Evolutionary conservation across 1,284 basidiomycete genomes (phyloP), one percentile per base, ranked within the genome.

Genomic region (Cryptococcus sp.): DNA sequence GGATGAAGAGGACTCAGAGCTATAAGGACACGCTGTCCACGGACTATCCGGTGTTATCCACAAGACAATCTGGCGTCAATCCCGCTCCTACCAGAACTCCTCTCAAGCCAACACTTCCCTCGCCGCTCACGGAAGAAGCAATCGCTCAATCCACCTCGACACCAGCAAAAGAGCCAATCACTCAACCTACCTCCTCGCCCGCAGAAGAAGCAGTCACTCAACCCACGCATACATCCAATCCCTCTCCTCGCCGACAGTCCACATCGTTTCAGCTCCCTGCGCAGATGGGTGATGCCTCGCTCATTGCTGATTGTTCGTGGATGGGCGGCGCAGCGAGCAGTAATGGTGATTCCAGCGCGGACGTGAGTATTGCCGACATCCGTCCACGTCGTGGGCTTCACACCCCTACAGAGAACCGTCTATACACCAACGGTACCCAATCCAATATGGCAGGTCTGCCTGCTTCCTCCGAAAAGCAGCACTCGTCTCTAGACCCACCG

Each of bases 41-140:
- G 42, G 42, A 22, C 16, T 67, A 67, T 50, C 65, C 65, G 15
- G 54, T 62, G 3, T 49, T 67, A 16, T 62, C 65, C 11, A 67
- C 65, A n/a, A 22, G 65, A 38, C 65, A 67, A 48, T 49, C 50
- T 15, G 59, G 50, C 17, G 40, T 57, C 35, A 61, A 61, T 27
- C 49, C 48, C 1, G 44, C 45, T 23, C 10, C 46, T 6, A n/a
- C 49, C 17, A 47, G 48, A 27, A 52, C 47, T 23, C 48, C 57
- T 17, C 47, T 25, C 42, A 23, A 48, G 42, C 50, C 16, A 19
- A 40, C 42, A n/a, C 42, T 8, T 13, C 2, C 42, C 7, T 45
- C 42, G 42, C 4, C 22, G n/a, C n/a, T 15, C 42, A n/a, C 10
- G 8, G 42, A 3, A 15, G n/a, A 19, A 8, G 11, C 42, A 8